phyloP scores from a whole-genome alignment of 805 yeast genomes.

The Myxozyma melibiosi region DNA sequence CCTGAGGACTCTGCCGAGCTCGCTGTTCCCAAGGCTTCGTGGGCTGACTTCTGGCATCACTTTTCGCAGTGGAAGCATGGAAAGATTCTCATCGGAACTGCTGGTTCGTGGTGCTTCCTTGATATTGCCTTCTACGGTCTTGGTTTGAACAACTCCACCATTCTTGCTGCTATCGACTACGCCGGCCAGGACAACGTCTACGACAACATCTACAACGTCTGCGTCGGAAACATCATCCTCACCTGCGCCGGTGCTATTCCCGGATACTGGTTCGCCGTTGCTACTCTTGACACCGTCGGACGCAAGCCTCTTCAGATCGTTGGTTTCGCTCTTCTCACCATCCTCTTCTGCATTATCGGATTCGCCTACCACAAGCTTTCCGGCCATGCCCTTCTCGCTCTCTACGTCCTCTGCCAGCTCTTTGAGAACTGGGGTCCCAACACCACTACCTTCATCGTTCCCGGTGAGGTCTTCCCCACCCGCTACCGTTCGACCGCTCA shows the following conservation, averaged over 20 bases:
- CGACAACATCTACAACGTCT: conserved; percentile 67
- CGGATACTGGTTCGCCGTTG: conserved; percentile 87
- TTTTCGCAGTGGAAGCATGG: conserved; percentile 85
- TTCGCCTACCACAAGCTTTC: conserved; percentile 75
- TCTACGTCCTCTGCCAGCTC: conserved; percentile 80
- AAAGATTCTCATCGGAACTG: conserved; percentile 83
- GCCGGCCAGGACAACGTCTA: conserved; percentile 74
- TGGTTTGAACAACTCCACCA: conserved; percentile 77
- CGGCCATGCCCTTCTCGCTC: conserved; percentile 68
- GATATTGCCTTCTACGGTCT: conserved; percentile 92
- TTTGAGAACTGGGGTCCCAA: conserved; percentile 94
- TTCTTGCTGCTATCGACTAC: conserved; percentile 81
- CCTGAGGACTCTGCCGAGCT: conserved; percentile 44
- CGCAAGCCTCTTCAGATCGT: conserved; percentile 79
- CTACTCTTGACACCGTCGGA: conserved; percentile 78
- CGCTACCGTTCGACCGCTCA: conserved; percentile 95
- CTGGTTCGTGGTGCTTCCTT: conserved; percentile 87
- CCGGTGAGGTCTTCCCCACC: conserved; percentile 92
- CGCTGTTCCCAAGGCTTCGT: conserved; percentile 77
- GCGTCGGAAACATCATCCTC: conserved; percentile 90
- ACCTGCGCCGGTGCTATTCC: conserved; percentile 95
- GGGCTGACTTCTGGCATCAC: conserved; percentile 68
- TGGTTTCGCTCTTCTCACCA: conserved; percentile 74
- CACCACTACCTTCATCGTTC: conserved; percentile 85
- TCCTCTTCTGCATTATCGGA: conserved; percentile 76